phyloP scores from a whole-genome alignment of 768 basidiomycete species.

The Hypholoma fasciculare region DNA sequence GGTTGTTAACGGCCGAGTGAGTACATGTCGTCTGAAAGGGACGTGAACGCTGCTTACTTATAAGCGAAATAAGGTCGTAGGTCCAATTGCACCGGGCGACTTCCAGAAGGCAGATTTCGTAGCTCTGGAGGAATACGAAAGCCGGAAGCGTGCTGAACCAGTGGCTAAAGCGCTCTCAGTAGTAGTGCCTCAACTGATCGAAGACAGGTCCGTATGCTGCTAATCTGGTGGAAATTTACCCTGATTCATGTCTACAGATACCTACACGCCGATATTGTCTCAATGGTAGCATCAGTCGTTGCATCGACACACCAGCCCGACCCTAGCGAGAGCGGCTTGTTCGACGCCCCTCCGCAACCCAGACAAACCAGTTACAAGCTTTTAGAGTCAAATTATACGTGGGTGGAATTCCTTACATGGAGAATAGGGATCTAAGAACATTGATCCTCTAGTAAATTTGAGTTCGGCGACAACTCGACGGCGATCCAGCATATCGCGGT shows the following conservation, averaged over 20 bases:
- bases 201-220: constrained; percentile 17
- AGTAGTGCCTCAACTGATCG: constrained; percentile 38
- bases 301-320: constrained; percentile 72
- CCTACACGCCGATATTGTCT: constrained; percentile 57
- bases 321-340: constrained; percentile 69
- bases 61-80: constrained; percentile 59
- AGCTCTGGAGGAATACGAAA: constrained; percentile 72
- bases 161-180: constrained; percentile 65
- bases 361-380: constrained; percentile 61
- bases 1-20: constrained; percentile 82
- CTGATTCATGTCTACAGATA: constrained; percentile 36
- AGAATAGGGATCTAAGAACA: background rate
- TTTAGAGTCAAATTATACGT: constrained; percentile 69
- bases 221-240: background rate
- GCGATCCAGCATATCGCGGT: constrained; percentile 72
- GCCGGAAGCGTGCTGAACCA: constrained; percentile 65
- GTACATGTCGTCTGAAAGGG: constrained; percentile 23
- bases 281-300: constrained; percentile 70
- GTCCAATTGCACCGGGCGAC: constrained; percentile 59
- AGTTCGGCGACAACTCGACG: constrained; percentile 63
- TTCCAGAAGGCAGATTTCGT: constrained; percentile 71
- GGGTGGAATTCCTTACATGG: constrained; percentile 23
- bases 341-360: constrained; percentile 62
- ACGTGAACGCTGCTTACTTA: constrained; percentile 5
- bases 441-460: constrained; percentile 52